A percentile compares a stretch with the other conserved stretches of the same genome.
Evolutionary conservation across 2,329 filamentous ascomycete species (phyloP).

Genomic region (Fusarium sp.): DNA sequence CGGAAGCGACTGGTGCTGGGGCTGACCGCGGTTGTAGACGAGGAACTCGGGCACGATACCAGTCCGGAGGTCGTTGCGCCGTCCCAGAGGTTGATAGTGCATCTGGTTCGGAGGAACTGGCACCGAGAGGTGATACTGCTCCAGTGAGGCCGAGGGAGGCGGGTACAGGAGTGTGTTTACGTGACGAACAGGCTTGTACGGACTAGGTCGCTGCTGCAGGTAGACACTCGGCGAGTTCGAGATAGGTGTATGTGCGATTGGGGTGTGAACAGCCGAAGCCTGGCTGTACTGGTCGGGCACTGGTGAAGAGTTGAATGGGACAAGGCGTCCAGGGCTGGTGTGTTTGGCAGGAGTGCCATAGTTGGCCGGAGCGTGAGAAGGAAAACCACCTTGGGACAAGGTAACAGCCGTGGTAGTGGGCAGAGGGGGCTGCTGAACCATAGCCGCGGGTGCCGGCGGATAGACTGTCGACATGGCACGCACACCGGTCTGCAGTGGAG

Average conservation of each 20-base stretch:
- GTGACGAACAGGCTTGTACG: slow-evolving; percentile 89
- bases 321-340: slow-evolving; percentile 63
- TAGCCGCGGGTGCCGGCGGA: slow-evolving; percentile 62
- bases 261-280: slow-evolving; percentile 67
- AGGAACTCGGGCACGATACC: slow-evolving; percentile 77
- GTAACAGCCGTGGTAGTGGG: slow-evolving; percentile 41
- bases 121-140: slow-evolving; percentile 74
- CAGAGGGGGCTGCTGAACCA: slow-evolving; percentile 51
- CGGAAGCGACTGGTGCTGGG: slow-evolving; percentile 43
- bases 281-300: slow-evolving; percentile 72
- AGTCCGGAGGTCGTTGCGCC: slow-evolving; percentile 74
- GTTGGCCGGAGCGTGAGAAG: slow-evolving; percentile 49
- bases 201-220: slow-evolving; percentile 87
- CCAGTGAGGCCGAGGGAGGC: slow-evolving; percentile 82
- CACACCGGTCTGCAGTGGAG: slow-evolving; percentile 69
- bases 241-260: slow-evolving; percentile 69
- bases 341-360: slow-evolving; percentile 67
- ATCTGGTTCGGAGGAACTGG: slow-evolving; percentile 76
- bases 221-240: slow-evolving; percentile 90
- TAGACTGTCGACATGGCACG: slow-evolving; percentile 85
- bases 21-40: slow-evolving; percentile 50
- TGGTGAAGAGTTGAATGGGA: slow-evolving; percentile 71
- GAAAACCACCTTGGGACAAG: slow-evolving; percentile 40
- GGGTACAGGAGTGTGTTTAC: slow-evolving; percentile 94
- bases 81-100: slow-evolving; percentile 84